phyloP scores from a whole-genome alignment of 176 grass and related monocot species.

The Stipa capillata region DNA sequence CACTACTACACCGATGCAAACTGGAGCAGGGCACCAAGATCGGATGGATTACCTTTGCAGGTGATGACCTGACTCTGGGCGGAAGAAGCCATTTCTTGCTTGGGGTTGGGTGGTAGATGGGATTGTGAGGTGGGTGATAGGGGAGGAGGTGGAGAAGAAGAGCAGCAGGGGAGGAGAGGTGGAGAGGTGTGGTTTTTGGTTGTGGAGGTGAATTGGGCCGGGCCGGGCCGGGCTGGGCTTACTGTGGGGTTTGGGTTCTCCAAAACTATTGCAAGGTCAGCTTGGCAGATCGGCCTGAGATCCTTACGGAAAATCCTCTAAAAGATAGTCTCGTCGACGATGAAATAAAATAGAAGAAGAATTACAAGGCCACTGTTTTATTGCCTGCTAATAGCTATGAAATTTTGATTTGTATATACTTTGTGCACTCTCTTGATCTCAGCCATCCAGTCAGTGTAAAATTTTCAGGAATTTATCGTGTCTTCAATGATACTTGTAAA shows the following conservation, averaged over 20 bases:
- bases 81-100: conserved; percentile 34
- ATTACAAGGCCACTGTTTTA: neutral
- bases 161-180: no score
- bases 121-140: conserved; percentile 7
- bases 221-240: conserved; percentile 11
- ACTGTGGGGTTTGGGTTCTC: neutral
- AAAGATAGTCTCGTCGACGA: no score
- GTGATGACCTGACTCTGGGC: conserved; percentile 91
- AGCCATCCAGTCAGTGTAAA: no score
- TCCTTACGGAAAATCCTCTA: neutral
- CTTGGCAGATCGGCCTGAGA: conserved; percentile 1
- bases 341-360: neutral
- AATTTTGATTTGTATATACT: neutral
- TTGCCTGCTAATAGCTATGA: no score
- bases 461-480: no score
- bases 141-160: neutral
- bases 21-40: neutral
- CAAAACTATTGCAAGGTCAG: neutral
- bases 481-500: no score
- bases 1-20: no score
- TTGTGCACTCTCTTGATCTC: neutral
- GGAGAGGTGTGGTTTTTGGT: neutral
- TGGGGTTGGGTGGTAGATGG: neutral
- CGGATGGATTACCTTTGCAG: conserved; percentile 99
- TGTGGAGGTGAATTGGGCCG: neutral